These are phyloP conservation scores for Boletus mariae DNA, from an alignment of 1,284 basidiomycete genomes.

Conservation along the genomic window DNA sequence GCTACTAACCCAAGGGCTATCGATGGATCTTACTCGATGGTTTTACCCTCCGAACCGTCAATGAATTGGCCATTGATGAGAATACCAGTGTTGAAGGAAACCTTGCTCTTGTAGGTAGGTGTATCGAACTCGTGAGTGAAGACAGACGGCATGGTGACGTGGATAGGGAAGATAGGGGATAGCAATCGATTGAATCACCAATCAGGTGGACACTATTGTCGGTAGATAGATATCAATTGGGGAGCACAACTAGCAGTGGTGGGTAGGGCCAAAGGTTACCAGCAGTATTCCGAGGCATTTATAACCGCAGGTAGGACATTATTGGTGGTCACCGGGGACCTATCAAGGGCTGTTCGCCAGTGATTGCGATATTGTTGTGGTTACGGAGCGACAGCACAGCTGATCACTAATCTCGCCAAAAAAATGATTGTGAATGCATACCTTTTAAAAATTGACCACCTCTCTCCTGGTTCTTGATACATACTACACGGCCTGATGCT, in stretches of 20 bases:
- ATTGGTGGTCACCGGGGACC: not conserved
- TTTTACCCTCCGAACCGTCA: constrained; percentile 60
- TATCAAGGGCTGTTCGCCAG: not conserved
- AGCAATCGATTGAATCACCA: not conserved
- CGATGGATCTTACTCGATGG: constrained; percentile 57
- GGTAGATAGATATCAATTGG: not conserved
- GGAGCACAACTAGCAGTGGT: not conserved
- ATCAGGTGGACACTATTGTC: not conserved
- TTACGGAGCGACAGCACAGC: no score
- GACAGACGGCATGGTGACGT: constrained; percentile 24
- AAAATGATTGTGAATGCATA: not conserved
- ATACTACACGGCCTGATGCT: not conserved
- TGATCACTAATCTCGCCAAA: not conserved
- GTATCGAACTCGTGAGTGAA: constrained; percentile 65
- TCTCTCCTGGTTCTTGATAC: not conserved
- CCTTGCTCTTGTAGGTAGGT: constrained; percentile 66
- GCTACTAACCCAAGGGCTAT: not conserved
- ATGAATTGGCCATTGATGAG: constrained; percentile 83
- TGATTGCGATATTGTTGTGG: not conserved
- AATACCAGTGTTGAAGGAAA: constrained; percentile 68
- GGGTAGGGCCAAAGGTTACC: no score
- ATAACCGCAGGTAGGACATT: not conserved
- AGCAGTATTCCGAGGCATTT: not conserved
- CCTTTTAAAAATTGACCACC: not conserved
- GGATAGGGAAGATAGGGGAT: not conserved